Percentiles rank a stretch among this genome's conserved stretches.
phyloP scores from a whole-genome alignment of 1,284 basidiomycete genomes.

The Leccinum ponderosum region DNA sequence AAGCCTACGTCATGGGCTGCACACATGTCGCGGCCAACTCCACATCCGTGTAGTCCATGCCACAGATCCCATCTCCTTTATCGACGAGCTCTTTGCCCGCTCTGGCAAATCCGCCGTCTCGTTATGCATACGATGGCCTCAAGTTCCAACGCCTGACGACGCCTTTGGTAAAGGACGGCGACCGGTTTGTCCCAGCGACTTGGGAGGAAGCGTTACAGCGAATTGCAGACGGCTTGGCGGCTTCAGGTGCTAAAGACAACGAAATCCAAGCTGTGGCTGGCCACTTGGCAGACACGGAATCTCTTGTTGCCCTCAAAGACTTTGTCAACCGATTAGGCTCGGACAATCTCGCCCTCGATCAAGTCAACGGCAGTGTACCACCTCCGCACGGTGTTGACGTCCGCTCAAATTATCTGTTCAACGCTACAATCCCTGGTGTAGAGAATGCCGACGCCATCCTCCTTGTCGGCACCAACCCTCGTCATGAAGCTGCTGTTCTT shows the following conservation, averaged over 20 bases:
- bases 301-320: conserved; percentile 93
- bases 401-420: conserved; percentile 97
- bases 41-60: too few species aligned
- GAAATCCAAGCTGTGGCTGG: conserved; percentile 97
- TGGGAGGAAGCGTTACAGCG: conserved; percentile 93
- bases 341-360: conserved; percentile 90
- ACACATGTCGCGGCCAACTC: too few species aligned
- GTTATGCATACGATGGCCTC: conserved; percentile 95
- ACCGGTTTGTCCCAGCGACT: conserved; percentile 87
- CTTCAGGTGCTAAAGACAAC: conserved; percentile 87
- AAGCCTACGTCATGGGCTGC: too few species aligned
- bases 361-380: conserved; percentile 61
- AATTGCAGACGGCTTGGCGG: conserved; percentile 76
- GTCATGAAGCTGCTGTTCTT: conserved; percentile 96
- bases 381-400: conserved; percentile 87
- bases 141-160: conserved; percentile 95
- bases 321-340: conserved; percentile 93
- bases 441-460: conserved; percentile 94
- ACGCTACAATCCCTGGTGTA: conserved; percentile 89
- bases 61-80: too few species aligned
- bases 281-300: conserved; percentile 91
- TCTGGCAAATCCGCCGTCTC: conserved; percentile 38
- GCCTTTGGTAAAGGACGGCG: conserved; percentile 89
- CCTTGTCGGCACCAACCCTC: conserved; percentile 95
- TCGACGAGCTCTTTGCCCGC: too few species aligned